These are phyloP conservation scores for Saccharomyces pastorianus DNA, from an alignment of 1,139 yeast species.

Conservation along the genomic window DNA sequence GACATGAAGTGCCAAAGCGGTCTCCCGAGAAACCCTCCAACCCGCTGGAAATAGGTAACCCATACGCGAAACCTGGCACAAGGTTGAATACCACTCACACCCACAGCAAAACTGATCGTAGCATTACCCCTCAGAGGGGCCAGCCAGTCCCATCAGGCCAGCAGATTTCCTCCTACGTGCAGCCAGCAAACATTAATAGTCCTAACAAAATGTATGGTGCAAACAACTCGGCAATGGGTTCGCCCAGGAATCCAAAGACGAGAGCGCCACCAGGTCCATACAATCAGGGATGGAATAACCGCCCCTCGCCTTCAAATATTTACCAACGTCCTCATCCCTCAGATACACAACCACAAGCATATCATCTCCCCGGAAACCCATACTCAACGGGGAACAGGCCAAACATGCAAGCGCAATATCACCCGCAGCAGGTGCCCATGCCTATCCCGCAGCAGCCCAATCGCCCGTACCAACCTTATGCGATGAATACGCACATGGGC, in stretches of 20 bases:
- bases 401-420: not conserved
- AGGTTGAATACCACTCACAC: not conserved
- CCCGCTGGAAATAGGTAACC: not conserved
- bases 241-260: not conserved
- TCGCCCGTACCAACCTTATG: not conserved
- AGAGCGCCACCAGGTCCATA: slow-evolving; percentile 4
- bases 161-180: not conserved
- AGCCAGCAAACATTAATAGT: not conserved
- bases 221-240: not conserved
- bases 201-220: not conserved
- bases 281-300: not conserved
- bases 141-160: not conserved
- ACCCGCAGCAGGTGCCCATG: not conserved
- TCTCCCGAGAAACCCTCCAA: not conserved
- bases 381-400: not conserved
- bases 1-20: not conserved
- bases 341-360: not conserved
- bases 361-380: not conserved
- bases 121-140: not conserved
- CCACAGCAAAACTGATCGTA: not conserved
- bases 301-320: slow-evolving; percentile 1
- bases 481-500: not conserved
- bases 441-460: not conserved
- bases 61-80: not conserved
- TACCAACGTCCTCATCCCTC: not conserved